Evolutionary conservation across 148 eudicot species (phyloP).

Genomic region (Limonium bicolor): DNA sequence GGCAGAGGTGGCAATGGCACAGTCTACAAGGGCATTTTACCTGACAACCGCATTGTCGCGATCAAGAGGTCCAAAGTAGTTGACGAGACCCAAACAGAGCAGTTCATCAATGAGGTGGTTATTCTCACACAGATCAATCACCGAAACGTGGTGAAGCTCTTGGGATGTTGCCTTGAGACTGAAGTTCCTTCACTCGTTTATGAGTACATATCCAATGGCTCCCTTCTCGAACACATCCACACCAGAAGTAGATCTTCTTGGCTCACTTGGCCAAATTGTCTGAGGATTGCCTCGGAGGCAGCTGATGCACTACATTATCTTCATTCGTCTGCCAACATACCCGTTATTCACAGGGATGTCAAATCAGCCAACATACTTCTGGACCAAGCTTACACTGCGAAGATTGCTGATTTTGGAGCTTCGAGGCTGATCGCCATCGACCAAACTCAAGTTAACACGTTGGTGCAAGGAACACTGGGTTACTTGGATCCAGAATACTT

Average conservation of each 20-base stretch:
- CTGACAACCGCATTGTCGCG: neutral
- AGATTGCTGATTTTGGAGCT: slow-evolving; percentile 2
- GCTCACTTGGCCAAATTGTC: neutral
- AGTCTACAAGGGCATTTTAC: neutral
- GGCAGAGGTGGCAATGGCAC: neutral
- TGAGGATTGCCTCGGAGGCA: neutral
- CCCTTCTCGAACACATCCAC: neutral
- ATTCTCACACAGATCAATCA: slow-evolving; percentile 1
- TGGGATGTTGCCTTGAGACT: neutral
- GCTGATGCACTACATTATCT: neutral
- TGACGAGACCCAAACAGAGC: neutral
- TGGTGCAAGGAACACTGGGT: slow-evolving; percentile 1
- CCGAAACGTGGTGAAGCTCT: neutral
- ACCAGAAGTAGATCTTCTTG: neutral
- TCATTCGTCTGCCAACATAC: neutral
- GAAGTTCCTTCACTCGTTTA: neutral
- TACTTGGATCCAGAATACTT: neutral
- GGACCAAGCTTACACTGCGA: neutral
- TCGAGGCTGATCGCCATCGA: neutral
- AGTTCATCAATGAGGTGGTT: slow-evolving; percentile 4
- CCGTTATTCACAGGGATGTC: neutral
- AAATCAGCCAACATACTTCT: slow-evolving; percentile 2
- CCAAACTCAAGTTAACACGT: slow-evolving; percentile 1
- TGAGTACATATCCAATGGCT: neutral
- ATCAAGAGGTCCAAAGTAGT: neutral